Evolutionary conservation across 805 yeast species (phyloP).

Genomic region (Pichia exigua): DNA sequence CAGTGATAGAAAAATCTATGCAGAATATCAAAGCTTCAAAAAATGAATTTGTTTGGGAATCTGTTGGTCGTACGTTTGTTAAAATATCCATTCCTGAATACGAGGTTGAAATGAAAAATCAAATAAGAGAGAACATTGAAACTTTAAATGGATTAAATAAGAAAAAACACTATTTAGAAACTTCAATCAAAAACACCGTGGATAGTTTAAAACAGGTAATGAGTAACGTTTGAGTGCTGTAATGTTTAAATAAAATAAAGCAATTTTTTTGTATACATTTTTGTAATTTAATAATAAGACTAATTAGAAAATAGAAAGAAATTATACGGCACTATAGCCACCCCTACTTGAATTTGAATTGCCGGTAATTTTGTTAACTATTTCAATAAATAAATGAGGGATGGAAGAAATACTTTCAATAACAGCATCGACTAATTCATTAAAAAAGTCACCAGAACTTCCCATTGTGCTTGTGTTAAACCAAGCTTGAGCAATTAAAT

Average conservation of each 20-base stretch:
- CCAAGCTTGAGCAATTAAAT: conserved; percentile 70
- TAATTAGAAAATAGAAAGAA: not conserved
- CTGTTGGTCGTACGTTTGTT: conserved; percentile 73
- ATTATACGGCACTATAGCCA: conserved; percentile 86
- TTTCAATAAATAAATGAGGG: conserved; percentile 62
- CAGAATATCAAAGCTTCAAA: conserved; percentile 42
- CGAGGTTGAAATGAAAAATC: conserved; percentile 38
- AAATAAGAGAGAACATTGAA: conserved; percentile 48
- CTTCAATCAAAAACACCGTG: conserved; percentile 68
- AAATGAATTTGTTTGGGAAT: conserved; percentile 64
- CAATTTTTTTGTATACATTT: not conserved
- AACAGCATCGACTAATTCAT: conserved; percentile 64
- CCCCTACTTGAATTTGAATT: conserved; percentile 50
- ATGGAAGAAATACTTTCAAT: conserved; percentile 48
- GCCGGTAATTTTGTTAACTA: conserved; percentile 58
- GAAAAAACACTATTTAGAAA: conserved; percentile 65
- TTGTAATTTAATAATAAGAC: not conserved
- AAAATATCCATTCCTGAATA: conserved; percentile 39
- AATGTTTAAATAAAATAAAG: not conserved
- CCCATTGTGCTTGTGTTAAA: conserved; percentile 60
- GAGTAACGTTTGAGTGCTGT: not conserved
- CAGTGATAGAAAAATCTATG: conserved; percentile 48
- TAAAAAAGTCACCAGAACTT: conserved; percentile 57
- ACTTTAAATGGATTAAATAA: conserved; percentile 53
- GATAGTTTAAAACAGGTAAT: conserved; percentile 45